A percentile compares a stretch with the other conserved stretches of the same genome.
Conservation (phyloP, 2,329 filamentous ascomycete genomes). For the Ceratocystis cacaofunesta region DNA sequence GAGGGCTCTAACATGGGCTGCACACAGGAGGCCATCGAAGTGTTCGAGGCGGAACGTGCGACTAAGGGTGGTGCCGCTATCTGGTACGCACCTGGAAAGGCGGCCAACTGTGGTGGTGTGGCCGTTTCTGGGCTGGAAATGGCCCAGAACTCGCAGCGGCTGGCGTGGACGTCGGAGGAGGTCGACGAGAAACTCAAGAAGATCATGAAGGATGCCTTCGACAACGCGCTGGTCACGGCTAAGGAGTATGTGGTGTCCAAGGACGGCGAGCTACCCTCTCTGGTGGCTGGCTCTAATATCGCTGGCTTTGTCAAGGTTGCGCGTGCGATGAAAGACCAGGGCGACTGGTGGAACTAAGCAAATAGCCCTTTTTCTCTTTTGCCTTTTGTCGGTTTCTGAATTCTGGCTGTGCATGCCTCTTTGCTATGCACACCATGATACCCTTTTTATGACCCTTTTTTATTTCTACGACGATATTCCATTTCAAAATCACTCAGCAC, state of each 20-base stretch:
- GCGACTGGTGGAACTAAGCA: slow-evolving; percentile 63
- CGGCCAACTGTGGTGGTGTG: slow-evolving; percentile 92
- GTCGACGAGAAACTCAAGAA: slow-evolving; percentile 80
- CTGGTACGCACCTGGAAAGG: slow-evolving; percentile 97
- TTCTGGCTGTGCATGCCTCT: neutral
- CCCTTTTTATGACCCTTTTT: neutral
- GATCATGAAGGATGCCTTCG: slow-evolving; percentile 92
- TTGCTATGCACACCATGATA: neutral
- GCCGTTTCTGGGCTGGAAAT: slow-evolving; percentile 96
- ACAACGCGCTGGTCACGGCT: slow-evolving; percentile 75
- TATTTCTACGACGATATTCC: too few relatives aligned
- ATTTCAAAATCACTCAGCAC: too few relatives aligned
- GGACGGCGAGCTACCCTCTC: slow-evolving; percentile 73
- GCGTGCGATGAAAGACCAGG: slow-evolving; percentile 86
- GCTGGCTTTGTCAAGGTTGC: slow-evolving; percentile 96
- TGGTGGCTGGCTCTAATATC: slow-evolving; percentile 93
- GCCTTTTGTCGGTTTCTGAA: neutral
- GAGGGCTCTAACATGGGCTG: slow-evolving; percentile 99
- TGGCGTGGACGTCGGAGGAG: slow-evolving; percentile 76
- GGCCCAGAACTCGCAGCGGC: slow-evolving; percentile 87
- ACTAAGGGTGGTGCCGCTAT: slow-evolving; percentile 54
- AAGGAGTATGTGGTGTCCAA: slow-evolving; percentile 68
- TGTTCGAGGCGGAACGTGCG: slow-evolving; percentile 68
- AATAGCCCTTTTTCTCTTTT: neutral
- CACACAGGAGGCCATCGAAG: slow-evolving; percentile 85